Conservation (phyloP, 164 flowering plant species). For the Tinospora cordifolia region DNA sequence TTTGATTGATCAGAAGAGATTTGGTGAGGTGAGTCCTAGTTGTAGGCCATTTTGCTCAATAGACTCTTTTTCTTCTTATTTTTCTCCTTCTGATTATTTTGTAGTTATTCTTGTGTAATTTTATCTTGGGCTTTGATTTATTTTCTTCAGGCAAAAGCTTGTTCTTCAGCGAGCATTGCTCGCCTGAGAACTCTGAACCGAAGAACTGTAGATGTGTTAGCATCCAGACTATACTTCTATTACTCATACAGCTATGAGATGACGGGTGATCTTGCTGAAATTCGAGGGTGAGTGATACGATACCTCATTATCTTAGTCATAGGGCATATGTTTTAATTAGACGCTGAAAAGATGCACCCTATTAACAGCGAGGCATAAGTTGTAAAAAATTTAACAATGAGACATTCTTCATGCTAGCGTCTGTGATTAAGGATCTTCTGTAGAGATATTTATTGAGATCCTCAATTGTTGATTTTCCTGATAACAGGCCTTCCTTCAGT, state of each 20-base stretch:
- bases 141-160: conserved; percentile 71
- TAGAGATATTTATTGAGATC: neutral
- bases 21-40: conserved; percentile 51
- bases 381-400: too few species aligned
- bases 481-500: neutral
- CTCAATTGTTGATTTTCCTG: neutral
- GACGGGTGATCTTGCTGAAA: conserved; percentile 90
- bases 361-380: too few species aligned
- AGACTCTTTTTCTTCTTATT: neutral
- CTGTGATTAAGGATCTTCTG: neutral
- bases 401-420: neutral
- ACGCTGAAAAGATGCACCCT: too few species aligned
- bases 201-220: conserved; percentile 85
- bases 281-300: conserved; percentile 71
- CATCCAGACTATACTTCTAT: conserved; percentile 79
- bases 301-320: too few species aligned
- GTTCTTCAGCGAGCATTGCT: conserved; percentile 74
- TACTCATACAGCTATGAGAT: conserved; percentile 85
- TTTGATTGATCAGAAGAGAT: conserved; percentile 81
- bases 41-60: neutral
- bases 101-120: neutral
- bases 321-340: too few species aligned
- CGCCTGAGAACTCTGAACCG: conserved; percentile 70
- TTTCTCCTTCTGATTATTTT: neutral
- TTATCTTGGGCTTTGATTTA: neutral